Evolutionary conservation across 2,329 filamentous ascomycete species (phyloP).

Genomic region (Apiospora malaysiana): DNA sequence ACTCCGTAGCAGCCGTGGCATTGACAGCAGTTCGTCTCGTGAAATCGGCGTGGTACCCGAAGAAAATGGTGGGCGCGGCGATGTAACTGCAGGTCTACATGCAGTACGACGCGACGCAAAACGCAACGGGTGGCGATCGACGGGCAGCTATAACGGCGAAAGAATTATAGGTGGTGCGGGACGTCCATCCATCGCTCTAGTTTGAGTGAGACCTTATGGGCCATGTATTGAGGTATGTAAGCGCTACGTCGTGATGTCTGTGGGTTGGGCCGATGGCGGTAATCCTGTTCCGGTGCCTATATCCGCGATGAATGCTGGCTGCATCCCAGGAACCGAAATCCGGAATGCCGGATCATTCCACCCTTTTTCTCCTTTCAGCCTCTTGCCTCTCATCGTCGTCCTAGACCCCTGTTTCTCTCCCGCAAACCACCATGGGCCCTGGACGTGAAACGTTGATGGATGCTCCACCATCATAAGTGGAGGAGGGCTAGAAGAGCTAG

Average conservation of each 20-base stretch:
- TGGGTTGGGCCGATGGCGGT: not conserved
- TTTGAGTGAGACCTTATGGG: not conserved
- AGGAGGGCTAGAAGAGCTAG: not conserved
- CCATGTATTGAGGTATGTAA: not conserved
- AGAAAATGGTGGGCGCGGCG: not conserved
- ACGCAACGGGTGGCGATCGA: not conserved
- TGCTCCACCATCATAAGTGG: not conserved
- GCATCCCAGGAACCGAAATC: not conserved
- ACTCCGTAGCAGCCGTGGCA: not conserved
- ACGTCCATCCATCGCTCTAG: not conserved
- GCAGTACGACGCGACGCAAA: not conserved
- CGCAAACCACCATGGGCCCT: not conserved
- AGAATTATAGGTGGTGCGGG: not conserved
- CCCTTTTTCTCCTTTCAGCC: not conserved
- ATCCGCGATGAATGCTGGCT: not conserved
- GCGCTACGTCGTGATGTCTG: not conserved
- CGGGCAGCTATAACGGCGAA: not conserved
- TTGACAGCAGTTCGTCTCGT: not conserved
- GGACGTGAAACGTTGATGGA: not conserved
- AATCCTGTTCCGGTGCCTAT: constrained; percentile 3
- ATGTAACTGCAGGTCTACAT: not conserved
- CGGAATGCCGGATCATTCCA: constrained; percentile 9
- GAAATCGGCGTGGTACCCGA: not conserved
- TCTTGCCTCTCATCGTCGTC: not conserved
- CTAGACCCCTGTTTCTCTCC: not conserved